These are phyloP conservation scores for Sporisorium graminicola DNA, from an alignment of 1,284 basidiomycete species.

Conservation along the genomic window DNA sequence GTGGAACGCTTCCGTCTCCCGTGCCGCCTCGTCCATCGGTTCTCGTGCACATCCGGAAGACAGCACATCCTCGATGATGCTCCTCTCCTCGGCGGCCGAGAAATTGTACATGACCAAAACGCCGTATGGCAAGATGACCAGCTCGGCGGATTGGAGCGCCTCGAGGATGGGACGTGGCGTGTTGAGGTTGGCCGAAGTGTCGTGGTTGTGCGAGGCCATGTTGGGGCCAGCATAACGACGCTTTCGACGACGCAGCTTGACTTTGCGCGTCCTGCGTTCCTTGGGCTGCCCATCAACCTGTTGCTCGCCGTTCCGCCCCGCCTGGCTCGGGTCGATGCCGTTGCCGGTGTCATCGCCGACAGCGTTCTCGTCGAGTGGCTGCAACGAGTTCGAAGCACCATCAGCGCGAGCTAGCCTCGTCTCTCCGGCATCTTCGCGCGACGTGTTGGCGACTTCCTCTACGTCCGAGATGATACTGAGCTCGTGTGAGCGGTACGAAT, in stretches of 20 bases:
- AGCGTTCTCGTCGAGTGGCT: conserved; percentile 9
- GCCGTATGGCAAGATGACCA: conserved; percentile 67
- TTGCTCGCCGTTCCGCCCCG: conserved; percentile 6
- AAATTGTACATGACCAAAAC: conserved; percentile 70
- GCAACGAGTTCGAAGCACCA: conserved; percentile 5
- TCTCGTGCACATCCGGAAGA: conserved; percentile 63
- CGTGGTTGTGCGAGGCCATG: conserved; percentile 68
- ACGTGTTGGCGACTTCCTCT: conserved; percentile 24
- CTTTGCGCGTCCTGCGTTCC: conserved; percentile 36
- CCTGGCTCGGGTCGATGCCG: neutral
- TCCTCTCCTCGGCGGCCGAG: conserved; percentile 62
- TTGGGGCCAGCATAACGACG: conserved; percentile 61
- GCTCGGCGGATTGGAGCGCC: conserved; percentile 66
- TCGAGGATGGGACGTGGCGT: conserved; percentile 64
- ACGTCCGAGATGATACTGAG: conserved; percentile 34
- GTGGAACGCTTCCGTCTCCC: conserved; percentile 66
- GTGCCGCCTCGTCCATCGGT: conserved; percentile 51
- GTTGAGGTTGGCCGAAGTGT: conserved; percentile 62
- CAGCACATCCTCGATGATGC: conserved; percentile 65
- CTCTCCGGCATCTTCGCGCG: conserved; percentile 17
- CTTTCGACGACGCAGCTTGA: conserved; percentile 37
- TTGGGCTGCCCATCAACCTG: conserved; percentile 19
- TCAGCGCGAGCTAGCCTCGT: neutral
- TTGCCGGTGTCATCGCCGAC: conserved; percentile 4
- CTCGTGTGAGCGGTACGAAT: conserved; percentile 47